Evolutionary conservation across 2,329 filamentous ascomycete species (phyloP), one percentile per base, ranked within the genome.

Genomic region (Colletotrichum theobromicola): DNA sequence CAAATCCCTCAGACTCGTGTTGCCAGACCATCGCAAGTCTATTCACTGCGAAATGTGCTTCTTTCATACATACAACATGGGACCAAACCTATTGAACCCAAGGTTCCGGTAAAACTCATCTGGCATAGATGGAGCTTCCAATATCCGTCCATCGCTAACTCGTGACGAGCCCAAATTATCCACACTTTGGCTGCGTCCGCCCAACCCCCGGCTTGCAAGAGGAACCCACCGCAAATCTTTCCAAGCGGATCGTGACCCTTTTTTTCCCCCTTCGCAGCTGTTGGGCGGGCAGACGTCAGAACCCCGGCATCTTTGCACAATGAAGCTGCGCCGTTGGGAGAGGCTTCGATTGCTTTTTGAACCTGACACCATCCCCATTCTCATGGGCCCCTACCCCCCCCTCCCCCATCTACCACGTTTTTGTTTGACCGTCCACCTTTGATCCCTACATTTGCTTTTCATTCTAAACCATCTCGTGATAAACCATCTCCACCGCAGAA

Each of bases 381-480:
- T n/a, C 42, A 46, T 46, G 42, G 42, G 42, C 42, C 34, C 24
- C 53, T n/a, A 26, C 21, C 30, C n/a, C 7, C 50, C 35, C 66
- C 24, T 30, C 34, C 30, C 28, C 34, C 42, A 46, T 46, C 12
- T 46, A 46, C 42, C 42, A 46, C 42, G 42, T 46, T 46, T 46
- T 46, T 46, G 18, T n/a, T n/a, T 18, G 42, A 50, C 67, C 72
- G 55, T 72, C 46, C 53, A 66, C 53, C 60, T 66, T 67, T 67
- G 64, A 58, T 57, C 68, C 72, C 62, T 74, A 74, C 72, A 62
- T 72, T 68, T 63, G 10, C 42, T 46, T 37, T 63, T 60, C 32
- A 26, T 55, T 46, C 67, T 37, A 70, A 32, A 50, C 67, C 13
- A 28, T 60, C 12, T 37, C 60, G 34, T 62, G 60, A 62, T 42